Base-by-base conservation (phyloP, 495 filamentous ascomycete genomes). In the Lentithecium fluviatile region DNA sequence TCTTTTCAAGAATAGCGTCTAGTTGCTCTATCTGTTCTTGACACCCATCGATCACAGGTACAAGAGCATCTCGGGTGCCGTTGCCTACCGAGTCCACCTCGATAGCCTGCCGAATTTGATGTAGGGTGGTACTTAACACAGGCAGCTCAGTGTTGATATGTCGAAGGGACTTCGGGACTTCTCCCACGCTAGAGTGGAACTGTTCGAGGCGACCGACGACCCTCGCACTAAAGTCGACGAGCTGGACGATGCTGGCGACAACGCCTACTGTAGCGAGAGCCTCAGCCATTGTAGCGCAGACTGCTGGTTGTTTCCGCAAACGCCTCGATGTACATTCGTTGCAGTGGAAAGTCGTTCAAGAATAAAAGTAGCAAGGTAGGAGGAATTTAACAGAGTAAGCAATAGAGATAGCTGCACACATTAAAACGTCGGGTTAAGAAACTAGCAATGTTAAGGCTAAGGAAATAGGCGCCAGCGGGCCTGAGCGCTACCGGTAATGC, bases 161-260 rank as follows among this genome's bases (percentile, higher is more conserved):
- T 11, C 52, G 58, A 49, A 75, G 71, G n/a, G 63, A 55, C 32
- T 65, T 65, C 6, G 73, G 74, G 15, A 73, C 43, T 1, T 71
- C 60, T 17, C 53, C 52, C 19, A 67, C 56, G 24, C 59, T 62
- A 6, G 53, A 57, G 11, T 61, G 55, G 51, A 67, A 70, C 40
- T 76, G 72, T 23, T 75, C 45, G 10, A 77, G 64, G 17, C 74
- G 66, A 38, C 47, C 37, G 15, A 72, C 42, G 13, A 74, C 47
- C 26, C 66, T 76, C 21, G 61, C 56, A 26, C 71, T 71, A 46
- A 75, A 76, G 37, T 71, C 69, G 50, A 73, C 65, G 17, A 77
- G 72, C 38, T 74, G 70, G 40, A 70, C 52, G 40, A 76, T 68
- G 32, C 66, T 66, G 15, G 72, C 63, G 0, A 69, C 63, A 6